These are phyloP conservation scores for Wallacemonas rigidus DNA, from an alignment of 208 protist species.

Conservation along the genomic window DNA sequence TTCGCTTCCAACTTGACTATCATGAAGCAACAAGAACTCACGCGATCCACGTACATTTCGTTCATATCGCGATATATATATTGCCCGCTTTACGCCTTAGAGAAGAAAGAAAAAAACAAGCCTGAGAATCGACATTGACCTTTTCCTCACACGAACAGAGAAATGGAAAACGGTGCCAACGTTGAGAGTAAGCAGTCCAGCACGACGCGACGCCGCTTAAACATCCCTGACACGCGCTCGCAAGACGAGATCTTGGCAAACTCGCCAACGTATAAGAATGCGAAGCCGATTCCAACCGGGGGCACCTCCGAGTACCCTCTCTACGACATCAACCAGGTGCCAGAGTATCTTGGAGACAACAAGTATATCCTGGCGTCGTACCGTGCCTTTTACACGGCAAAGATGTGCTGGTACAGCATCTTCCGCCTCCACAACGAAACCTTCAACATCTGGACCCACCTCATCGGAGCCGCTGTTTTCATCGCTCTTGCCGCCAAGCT, in stretches of 20 bases:
- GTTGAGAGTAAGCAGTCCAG: neutral
- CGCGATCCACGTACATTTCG: neutral
- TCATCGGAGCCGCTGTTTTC: slow-evolving; percentile 43
- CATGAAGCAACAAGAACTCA: neutral
- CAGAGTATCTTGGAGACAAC: slow-evolving; percentile 47
- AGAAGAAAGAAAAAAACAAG: neutral
- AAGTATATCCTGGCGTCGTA: slow-evolving; percentile 40
- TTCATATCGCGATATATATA: neutral
- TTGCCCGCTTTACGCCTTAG: neutral
- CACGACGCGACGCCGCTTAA: neutral
- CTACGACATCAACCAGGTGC: slow-evolving; percentile 42
- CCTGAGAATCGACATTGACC: too few relatives aligned
- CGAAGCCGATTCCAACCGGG: slow-evolving; percentile 16
- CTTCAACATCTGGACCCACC: slow-evolving; percentile 75
- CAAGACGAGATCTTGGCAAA: slow-evolving; percentile 18
- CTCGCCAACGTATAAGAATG: slow-evolving; percentile 17
- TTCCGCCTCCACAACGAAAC: slow-evolving; percentile 71
- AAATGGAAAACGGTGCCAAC: neutral
- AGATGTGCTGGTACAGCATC: slow-evolving; percentile 38
- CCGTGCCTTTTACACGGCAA: slow-evolving; percentile 41
- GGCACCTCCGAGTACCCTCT: slow-evolving; percentile 24
- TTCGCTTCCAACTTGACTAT: too few relatives aligned
- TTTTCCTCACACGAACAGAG: neutral
- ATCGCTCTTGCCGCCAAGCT: slow-evolving; percentile 29
- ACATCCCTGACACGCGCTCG: slow-evolving; percentile 6